These are phyloP conservation scores for Pythium angustatum DNA, from an alignment of 352 stramenopile genomes.

Conservation along the genomic window DNA sequence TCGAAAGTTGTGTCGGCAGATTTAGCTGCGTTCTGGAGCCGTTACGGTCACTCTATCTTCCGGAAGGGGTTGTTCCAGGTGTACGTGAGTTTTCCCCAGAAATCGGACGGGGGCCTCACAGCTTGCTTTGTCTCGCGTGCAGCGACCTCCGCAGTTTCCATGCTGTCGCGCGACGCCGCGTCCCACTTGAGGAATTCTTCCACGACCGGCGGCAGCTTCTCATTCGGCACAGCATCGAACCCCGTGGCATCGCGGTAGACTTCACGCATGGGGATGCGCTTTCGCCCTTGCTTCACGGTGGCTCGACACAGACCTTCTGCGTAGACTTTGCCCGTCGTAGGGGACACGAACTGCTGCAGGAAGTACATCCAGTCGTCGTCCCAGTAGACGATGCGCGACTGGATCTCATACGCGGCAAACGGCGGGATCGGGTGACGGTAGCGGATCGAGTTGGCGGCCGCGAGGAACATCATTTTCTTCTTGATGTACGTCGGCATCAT, in stretches of 20 bases:
- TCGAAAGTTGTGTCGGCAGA: too few species aligned
- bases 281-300: constrained; percentile 25
- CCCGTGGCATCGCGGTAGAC: constrained; percentile 26
- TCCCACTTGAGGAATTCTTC: constrained; percentile 37
- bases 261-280: constrained; percentile 22
- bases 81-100: constrained; percentile 8
- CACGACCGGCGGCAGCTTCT: constrained; percentile 24
- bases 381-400: constrained; percentile 33
- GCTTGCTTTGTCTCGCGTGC: constrained; percentile 1
- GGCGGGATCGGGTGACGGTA: constrained; percentile 31
- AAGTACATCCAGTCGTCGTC: constrained; percentile 38
- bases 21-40: too few species aligned
- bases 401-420: constrained; percentile 33
- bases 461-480: constrained; percentile 55
- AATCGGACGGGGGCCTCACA: not conserved
- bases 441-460: constrained; percentile 43
- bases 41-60: not conserved
- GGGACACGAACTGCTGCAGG: constrained; percentile 32
- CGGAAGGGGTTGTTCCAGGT: constrained; percentile 13
- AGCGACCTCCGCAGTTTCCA: constrained; percentile 27
- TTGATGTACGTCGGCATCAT: constrained; percentile 55
- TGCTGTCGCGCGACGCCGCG: constrained; percentile 28
- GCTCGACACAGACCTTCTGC: constrained; percentile 31
- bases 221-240: constrained; percentile 9
- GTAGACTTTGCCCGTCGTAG: constrained; percentile 31